Percentiles rank a stretch among this genome's conserved stretches.
These are phyloP conservation scores for Sordariomycetes sp. DNA, from an alignment of 2,329 filamentous ascomycete species.

Conservation along the genomic window DNA sequence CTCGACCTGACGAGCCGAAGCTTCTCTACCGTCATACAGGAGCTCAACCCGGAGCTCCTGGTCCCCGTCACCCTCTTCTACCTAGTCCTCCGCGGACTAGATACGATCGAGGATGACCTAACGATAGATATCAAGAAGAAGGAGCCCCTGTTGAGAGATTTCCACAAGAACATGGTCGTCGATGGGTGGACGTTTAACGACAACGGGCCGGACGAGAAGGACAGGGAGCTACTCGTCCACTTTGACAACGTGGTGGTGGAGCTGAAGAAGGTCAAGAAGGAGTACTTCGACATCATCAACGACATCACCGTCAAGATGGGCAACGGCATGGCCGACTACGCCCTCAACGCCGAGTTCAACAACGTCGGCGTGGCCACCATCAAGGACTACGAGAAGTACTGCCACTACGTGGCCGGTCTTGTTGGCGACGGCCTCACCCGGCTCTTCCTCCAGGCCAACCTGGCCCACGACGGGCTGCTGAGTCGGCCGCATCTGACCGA, in stretches of 20 bases:
- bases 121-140: conserved; percentile 74
- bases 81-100: conserved; percentile 78
- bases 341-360: conserved; percentile 71
- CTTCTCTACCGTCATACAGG: conserved; percentile 87
- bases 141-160: conserved; percentile 74
- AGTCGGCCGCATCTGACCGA: conserved; percentile 74
- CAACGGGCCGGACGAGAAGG: conserved; percentile 87
- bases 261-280: conserved; percentile 77
- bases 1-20: conserved; percentile 85
- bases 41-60: conserved; percentile 88
- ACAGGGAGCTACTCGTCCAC: conserved; percentile 81
- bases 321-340: conserved; percentile 97
- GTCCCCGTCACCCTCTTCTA: conserved; percentile 89
- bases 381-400: conserved; percentile 91
- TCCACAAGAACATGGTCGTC: conserved; percentile 65
- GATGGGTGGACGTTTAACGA: conserved; percentile 87
- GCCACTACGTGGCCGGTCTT: conserved; percentile 96
- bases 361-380: conserved; percentile 71
- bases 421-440: conserved; percentile 89
- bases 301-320: conserved; percentile 94
- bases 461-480: conserved; percentile 77
- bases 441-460: conserved; percentile 76
- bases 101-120: conserved; percentile 99
- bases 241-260: conserved; percentile 82
- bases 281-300: conserved; percentile 77